Conservation (phyloP, 352 stramenopile genomes). For the Pythium pectinolyticum region DNA sequence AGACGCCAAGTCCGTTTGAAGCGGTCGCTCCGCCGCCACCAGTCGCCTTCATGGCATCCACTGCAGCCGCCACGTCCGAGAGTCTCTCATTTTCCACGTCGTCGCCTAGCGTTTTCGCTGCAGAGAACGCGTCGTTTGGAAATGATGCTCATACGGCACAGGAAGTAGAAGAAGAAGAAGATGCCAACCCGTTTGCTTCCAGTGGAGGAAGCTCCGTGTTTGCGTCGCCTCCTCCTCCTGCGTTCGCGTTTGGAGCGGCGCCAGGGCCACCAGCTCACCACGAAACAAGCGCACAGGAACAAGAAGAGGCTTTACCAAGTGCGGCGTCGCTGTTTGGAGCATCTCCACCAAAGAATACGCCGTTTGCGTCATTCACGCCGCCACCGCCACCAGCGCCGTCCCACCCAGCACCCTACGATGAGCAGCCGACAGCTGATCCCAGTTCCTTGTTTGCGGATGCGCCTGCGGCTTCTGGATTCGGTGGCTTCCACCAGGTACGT, state of each 20-base stretch:
- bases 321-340: slow-evolving; percentile 65
- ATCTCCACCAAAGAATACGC: slow-evolving; percentile 44
- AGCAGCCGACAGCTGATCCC: slow-evolving; percentile 54
- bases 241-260: slow-evolving; percentile 1
- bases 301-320: slow-evolving; percentile 35
- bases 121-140: slow-evolving; percentile 1
- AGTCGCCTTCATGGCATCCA: no score
- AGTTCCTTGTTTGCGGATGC: slow-evolving; percentile 58
- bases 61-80: neutral
- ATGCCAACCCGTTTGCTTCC: slow-evolving; percentile 49
- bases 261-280: neutral
- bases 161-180: slow-evolving; percentile 7
- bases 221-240: slow-evolving; percentile 19
- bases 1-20: neutral
- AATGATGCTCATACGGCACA: slow-evolving; percentile 12
- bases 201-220: slow-evolving; percentile 36
- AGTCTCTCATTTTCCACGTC: neutral
- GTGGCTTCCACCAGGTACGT: slow-evolving; percentile 24
- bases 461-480: slow-evolving; percentile 35
- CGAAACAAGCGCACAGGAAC: neutral
- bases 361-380: slow-evolving; percentile 42
- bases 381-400: slow-evolving; percentile 8
- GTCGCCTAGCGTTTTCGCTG: neutral
- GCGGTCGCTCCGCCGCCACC: neutral
- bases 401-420: slow-evolving; percentile 20